phyloP scores from a whole-genome alignment of 345 rosid genomes.

The Populus euphratica region DNA sequence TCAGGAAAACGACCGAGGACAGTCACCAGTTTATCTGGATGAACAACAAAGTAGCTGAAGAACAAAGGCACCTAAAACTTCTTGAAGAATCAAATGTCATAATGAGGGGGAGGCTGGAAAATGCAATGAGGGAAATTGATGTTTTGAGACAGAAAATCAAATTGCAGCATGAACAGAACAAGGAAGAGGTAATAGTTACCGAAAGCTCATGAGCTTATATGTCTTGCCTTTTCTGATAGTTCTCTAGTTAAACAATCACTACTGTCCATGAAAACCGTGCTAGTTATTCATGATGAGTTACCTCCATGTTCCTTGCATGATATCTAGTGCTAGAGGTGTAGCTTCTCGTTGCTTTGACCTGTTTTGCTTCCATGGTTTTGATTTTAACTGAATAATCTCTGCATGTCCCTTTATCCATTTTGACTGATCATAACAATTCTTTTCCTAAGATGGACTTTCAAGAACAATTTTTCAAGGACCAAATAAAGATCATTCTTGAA shows the following conservation, averaged over 20 bases:
- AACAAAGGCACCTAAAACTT: conserved; percentile 33
- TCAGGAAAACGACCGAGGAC: conserved; percentile 59
- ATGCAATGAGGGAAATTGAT: conserved; percentile 49
- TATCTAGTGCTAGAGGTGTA: not conserved
- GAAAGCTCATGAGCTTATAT: not conserved
- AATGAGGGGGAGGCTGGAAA: conserved; percentile 52
- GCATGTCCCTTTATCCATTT: not conserved
- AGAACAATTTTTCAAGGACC: conserved; percentile 59
- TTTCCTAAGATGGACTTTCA: conserved; percentile 55
- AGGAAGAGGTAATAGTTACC: conserved; percentile 57
- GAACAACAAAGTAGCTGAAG: conserved; percentile 42
- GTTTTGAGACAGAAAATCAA: conserved; percentile 54
- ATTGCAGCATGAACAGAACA: conserved; percentile 56
- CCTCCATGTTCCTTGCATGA: not conserved
- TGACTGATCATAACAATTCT: not conserved
- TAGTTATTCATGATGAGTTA: not conserved
- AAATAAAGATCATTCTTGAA: conserved; percentile 41
- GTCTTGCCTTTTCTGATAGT: not conserved
- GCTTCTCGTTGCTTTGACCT: not conserved
- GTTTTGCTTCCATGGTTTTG: not conserved
- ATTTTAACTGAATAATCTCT: not conserved
- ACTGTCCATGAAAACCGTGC: not conserved
- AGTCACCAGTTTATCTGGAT: conserved; percentile 56
- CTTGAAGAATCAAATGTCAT: conserved; percentile 50
- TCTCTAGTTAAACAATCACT: not conserved